Base-by-base conservation (phyloP, 2,329 filamentous ascomycete genomes). In the Madurella fahalii region DNA sequence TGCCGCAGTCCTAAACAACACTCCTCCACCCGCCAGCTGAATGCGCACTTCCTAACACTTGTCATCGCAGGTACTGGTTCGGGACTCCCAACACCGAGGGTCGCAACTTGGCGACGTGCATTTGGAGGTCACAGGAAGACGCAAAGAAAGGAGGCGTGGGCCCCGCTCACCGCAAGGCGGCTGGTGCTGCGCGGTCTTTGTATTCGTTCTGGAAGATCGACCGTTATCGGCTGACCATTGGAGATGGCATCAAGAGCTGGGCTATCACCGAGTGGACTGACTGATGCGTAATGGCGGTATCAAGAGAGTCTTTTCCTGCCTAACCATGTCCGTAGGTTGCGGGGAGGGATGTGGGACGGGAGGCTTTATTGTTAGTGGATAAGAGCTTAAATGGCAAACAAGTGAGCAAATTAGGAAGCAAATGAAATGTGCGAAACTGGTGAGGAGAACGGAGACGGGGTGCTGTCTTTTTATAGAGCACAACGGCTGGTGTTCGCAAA, bases 101-200 rank as follows among this genome's bases (percentile, higher is more conserved):
- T 58, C 77, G 83, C 65, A 96, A 96, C 72, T 71, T 96, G 64
- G 92, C 92, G 42, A 96, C 91, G 47, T 91, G 84, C 69, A 68
- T 87, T 57, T 87, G 84, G 84, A 75, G 82, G 59, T 79, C 78
- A 32, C 74, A 77, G 42, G 74, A 80, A 40, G 82, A 86, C 65
- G 84, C 84, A 39, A 76, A 73, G 62, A 75, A 76, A 59, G 84
- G 83, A 55, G 82, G 82, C 31, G 70, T 76, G 50, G 83, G 83
- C 12, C 77, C 79, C 46, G 85, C 84, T 54, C 80, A 83, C 68
- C 72, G 74, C 54, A 73, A 87, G 77, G 91, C 78, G 67, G 89
- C 73, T 77, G 81, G 83, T 69, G 84, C 72, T 70, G 80, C 76
- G 67, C 82, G 74, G 73, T 82, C 78, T 71, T 81, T 75, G 71